phyloP scores from a whole-genome alignment of 2,329 filamentous ascomycete genomes.

The Rhexocercosporidium sp. region DNA sequence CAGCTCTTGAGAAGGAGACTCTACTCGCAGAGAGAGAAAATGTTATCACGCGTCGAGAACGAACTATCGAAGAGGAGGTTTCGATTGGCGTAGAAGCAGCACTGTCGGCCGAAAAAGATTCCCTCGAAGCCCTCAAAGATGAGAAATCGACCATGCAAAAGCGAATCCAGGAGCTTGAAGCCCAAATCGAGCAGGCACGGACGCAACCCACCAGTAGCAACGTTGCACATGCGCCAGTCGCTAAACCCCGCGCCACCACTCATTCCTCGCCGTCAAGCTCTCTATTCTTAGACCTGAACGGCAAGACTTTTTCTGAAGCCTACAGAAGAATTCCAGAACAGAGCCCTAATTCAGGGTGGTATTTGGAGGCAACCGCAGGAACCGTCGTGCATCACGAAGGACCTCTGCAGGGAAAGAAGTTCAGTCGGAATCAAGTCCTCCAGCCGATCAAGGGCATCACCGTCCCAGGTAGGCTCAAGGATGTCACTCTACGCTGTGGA shows the following conservation, averaged over 20 bases:
- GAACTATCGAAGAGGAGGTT: neutral
- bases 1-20: neutral
- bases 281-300: neutral
- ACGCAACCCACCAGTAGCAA: neutral
- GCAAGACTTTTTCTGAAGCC: neutral
- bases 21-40: neutral
- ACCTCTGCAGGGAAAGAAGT: neutral
- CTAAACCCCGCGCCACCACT: neutral
- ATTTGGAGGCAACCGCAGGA: neutral
- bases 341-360: conserved; percentile 10
- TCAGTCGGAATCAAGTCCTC: neutral
- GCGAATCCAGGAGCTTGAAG: neutral
- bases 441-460: neutral
- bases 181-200: neutral
- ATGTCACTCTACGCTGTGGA: neutral
- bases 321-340: conserved; percentile 1
- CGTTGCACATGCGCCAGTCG: neutral
- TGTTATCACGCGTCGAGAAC: neutral
- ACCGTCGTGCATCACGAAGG: neutral
- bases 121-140: too few species aligned
- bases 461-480: neutral
- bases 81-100: neutral
- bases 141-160: neutral
- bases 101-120: neutral
- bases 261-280: neutral